Evolutionary conservation across 2,329 filamentous ascomycete genomes (phyloP).

Genomic region (Fusarium nurragi): DNA sequence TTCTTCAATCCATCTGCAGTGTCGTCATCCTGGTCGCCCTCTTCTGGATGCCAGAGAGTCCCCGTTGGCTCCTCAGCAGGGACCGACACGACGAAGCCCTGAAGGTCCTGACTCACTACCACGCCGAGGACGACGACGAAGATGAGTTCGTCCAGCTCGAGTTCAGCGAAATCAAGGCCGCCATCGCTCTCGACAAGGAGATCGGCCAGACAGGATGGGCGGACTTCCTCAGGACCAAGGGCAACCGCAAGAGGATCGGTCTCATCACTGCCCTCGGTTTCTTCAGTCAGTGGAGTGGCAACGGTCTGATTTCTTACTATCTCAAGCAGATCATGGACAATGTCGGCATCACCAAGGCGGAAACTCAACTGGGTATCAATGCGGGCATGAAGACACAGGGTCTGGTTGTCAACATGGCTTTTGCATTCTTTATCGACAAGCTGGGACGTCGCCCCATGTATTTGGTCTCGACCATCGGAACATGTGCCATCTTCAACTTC

Average conservation of each 20-base stretch:
- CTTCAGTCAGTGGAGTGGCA: conserved; percentile 31
- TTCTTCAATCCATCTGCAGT: conserved; percentile 22
- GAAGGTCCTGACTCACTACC: conserved; percentile 28
- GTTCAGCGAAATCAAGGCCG: conserved; percentile 31
- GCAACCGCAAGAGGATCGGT: conserved; percentile 46
- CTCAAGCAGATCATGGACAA: conserved; percentile 19
- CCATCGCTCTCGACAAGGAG: conserved; percentile 32
- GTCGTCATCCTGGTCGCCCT: conserved; percentile 17
- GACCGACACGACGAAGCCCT: conserved; percentile 34
- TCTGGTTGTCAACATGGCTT: conserved; percentile 4
- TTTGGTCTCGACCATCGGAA: conserved; percentile 18
- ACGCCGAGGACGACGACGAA: conserved; percentile 22
- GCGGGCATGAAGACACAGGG: conserved; percentile 35
- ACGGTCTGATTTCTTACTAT: conserved; percentile 27
- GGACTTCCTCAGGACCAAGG: conserved; percentile 39
- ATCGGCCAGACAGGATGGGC: conserved; percentile 22
- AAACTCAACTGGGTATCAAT: conserved; percentile 46
- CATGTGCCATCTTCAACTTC: conserved; percentile 45
- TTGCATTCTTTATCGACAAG: conserved; percentile 42
- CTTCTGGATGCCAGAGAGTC: conserved; percentile 32
- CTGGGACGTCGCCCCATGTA: conserved; percentile 25
- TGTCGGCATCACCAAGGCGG: conserved; percentile 44
- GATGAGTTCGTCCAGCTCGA: conserved; percentile 27
- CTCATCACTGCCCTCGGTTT: conserved; percentile 25
- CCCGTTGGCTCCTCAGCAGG: conserved; percentile 38